Conservation (phyloP, 768 basidiomycete species). For the Boletus coccyginus region DNA sequence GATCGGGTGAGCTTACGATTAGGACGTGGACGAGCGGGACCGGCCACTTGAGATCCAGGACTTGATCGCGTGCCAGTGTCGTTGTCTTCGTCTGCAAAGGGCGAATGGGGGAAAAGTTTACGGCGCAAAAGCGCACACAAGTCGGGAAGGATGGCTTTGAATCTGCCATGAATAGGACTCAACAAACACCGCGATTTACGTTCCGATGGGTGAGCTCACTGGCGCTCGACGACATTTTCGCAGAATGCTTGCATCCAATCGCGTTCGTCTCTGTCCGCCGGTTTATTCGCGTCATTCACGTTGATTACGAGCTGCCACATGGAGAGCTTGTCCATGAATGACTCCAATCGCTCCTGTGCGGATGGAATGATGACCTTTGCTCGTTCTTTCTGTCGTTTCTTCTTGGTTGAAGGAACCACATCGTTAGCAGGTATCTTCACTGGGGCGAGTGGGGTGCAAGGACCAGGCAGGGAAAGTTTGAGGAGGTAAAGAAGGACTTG, state of each 20-base stretch:
- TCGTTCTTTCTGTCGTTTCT: constrained; percentile 23
- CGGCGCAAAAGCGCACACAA: constrained; percentile 55
- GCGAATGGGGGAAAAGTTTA: constrained; percentile 67
- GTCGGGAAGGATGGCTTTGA: constrained; percentile 50
- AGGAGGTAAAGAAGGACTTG: constrained; percentile 72
- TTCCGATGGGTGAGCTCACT: constrained; percentile 39
- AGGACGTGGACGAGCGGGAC: constrained; percentile 2
- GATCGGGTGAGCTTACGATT: constrained; percentile 14
- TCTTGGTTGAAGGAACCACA: constrained; percentile 31
- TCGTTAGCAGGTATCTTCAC: constrained; percentile 25
- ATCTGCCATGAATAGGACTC: constrained; percentile 38
- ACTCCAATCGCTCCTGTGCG: constrained; percentile 57
- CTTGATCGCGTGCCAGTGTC: constrained; percentile 14
- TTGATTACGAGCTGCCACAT: constrained; percentile 64
- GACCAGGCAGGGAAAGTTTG: constrained; percentile 59
- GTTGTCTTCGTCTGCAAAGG: constrained; percentile 47
- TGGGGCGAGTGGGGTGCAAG: constrained; percentile 29
- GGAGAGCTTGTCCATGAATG: constrained; percentile 76
- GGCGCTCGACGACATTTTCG: constrained; percentile 60
- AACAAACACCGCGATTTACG: neutral
- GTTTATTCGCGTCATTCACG: constrained; percentile 36
- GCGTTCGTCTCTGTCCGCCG: constrained; percentile 30
- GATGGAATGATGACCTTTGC: constrained; percentile 23
- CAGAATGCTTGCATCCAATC: constrained; percentile 80
- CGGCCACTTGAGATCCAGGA: constrained; percentile 2